Evolutionary conservation across 805 yeast genomes (phyloP).

Genomic region (Maudiozyma turicensis): DNA sequence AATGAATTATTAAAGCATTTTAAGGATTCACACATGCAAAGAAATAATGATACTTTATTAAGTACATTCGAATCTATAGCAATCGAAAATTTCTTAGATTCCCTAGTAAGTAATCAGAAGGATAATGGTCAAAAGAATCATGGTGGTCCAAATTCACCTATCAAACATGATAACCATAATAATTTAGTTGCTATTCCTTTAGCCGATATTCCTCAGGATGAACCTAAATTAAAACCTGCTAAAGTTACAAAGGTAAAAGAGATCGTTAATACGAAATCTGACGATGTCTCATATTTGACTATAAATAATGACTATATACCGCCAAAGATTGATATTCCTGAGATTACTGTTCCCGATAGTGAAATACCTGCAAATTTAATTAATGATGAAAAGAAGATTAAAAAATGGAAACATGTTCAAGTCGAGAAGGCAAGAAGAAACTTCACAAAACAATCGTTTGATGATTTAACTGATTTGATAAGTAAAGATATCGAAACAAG

Average conservation of each 20-base stretch:
- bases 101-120: conserved; percentile 10
- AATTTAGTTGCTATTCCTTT: neutral
- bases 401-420: conserved; percentile 29
- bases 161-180: neutral
- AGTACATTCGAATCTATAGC: conserved; percentile 28
- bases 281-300: neutral
- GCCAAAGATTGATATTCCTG: conserved; percentile 17
- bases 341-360: conserved; percentile 15
- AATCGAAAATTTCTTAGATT: conserved; percentile 26
- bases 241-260: neutral
- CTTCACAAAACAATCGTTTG: conserved; percentile 23
- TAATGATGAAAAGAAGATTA: conserved; percentile 12
- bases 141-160: neutral
- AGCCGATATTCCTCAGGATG: neutral
- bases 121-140: neutral
- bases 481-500: conserved; percentile 7
- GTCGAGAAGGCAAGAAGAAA: conserved; percentile 25
- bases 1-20: neutral
- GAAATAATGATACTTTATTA: conserved; percentile 11
- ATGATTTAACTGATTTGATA: conserved; percentile 18
- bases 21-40: neutral
- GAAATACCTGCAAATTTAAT: conserved; percentile 16
- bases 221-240: neutral
- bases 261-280: neutral
- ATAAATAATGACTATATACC: conserved; percentile 7